Conservation (phyloP, 805 yeast genomes). For the Ogataea neopini region DNA sequence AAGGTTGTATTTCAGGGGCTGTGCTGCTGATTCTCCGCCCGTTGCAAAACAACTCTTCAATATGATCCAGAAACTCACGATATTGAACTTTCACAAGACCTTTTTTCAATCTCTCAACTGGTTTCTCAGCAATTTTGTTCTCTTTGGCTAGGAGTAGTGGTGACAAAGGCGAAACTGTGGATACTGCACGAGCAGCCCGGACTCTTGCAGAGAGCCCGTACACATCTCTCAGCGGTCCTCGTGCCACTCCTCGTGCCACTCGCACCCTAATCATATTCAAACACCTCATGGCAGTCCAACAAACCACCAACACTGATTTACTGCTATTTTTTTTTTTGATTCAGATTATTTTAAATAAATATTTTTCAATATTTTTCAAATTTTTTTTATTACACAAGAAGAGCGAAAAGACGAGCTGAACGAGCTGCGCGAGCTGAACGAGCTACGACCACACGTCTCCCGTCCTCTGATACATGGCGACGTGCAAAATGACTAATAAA, state of each 20-base stretch:
- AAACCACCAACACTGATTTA: no score
- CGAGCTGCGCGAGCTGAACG: not conserved
- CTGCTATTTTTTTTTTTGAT: no score
- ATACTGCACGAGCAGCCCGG: not conserved
- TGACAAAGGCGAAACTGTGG: not conserved
- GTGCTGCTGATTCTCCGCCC: no score
- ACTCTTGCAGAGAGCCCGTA: no score
- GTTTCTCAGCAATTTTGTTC: constrained; percentile 1
- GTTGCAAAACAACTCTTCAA: not conserved
- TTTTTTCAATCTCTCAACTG: not conserved
- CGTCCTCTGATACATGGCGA: no score
- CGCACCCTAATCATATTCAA: not conserved
- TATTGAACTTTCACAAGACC: not conserved
- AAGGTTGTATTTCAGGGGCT: not conserved
- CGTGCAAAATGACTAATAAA: no score
- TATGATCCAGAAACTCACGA: not conserved
- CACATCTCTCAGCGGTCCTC: no score
- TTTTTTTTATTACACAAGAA: not conserved
- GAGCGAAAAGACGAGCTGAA: not conserved
- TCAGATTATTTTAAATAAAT: no score
- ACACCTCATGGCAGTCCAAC: not conserved
- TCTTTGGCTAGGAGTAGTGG: not conserved
- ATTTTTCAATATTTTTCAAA: no score
- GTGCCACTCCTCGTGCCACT: not conserved
- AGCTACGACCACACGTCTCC: not conserved